Evolutionary conservation across 2,329 filamentous ascomycete species (phyloP).

Genomic region (Alternaria alternata): DNA sequence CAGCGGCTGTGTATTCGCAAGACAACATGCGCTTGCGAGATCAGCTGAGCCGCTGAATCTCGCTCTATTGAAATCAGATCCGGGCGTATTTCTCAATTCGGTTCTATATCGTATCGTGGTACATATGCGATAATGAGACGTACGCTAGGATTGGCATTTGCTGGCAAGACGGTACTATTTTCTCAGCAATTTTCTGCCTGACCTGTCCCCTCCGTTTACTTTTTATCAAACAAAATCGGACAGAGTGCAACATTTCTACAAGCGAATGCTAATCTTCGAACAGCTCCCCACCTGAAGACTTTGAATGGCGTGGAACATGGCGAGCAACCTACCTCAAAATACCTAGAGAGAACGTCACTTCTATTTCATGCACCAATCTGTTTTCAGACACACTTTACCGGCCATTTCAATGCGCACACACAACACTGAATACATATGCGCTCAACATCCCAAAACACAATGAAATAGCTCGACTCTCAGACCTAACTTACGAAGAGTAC

Average conservation of each 20-base stretch:
- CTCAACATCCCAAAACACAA: constrained; percentile 76
- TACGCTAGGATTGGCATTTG: neutral
- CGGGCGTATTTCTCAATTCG: neutral
- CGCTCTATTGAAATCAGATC: neutral
- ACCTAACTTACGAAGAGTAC: constrained; percentile 78
- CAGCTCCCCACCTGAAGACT: constrained; percentile 56
- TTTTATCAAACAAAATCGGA: neutral
- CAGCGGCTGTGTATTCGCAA: neutral
- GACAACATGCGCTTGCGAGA: neutral
- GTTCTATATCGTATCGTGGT: neutral
- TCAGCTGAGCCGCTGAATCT: neutral
- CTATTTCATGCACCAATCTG: constrained; percentile 76
- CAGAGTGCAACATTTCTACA: neutral
- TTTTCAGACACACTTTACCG: constrained; percentile 92
- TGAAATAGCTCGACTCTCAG: constrained; percentile 72
- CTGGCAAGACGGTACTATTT: neutral
- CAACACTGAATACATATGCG: constrained; percentile 71
- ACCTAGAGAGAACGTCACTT: constrained; percentile 60
- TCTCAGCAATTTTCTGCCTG: neutral
- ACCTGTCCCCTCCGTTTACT: neutral
- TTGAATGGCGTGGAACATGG: constrained; percentile 85
- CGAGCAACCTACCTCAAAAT: constrained; percentile 76
- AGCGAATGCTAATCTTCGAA: constrained; percentile 8
- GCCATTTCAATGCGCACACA: constrained; percentile 87
- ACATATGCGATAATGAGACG: neutral